phyloP scores from a whole-genome alignment of 2,329 filamentous ascomycete species.

The Fusarium sulawesiense region DNA sequence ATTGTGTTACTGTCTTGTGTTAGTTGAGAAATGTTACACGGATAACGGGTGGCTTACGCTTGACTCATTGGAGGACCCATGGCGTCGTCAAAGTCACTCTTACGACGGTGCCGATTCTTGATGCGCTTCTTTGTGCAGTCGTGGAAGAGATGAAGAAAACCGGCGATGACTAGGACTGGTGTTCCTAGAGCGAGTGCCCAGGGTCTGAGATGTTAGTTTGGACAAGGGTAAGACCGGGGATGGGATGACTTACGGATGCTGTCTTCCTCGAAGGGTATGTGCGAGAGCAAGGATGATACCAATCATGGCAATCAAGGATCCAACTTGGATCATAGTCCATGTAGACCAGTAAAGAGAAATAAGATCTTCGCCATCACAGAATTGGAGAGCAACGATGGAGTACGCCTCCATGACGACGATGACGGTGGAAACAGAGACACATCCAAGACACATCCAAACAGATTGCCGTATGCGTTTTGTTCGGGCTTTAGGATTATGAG shows the following conservation, averaged over 20 bases:
- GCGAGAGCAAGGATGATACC: conserved; percentile 66
- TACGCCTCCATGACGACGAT: conserved; percentile 67
- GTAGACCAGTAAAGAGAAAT: conserved; percentile 71
- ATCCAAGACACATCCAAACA: conserved; percentile 57
- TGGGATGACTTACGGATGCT: conserved; percentile 60
- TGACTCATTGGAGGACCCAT: conserved; percentile 56
- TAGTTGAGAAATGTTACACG: conserved; percentile 10
- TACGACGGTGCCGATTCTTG: conserved; percentile 42
- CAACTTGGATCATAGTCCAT: conserved; percentile 70
- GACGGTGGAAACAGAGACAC: conserved; percentile 58
- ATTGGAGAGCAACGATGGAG: conserved; percentile 64
- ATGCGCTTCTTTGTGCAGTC: conserved; percentile 53
- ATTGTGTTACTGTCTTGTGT: conserved; percentile 52
- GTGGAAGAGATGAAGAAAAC: conserved; percentile 62
- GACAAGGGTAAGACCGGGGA: not conserved
- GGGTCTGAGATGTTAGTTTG: conserved; percentile 49
- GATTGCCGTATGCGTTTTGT: conserved; percentile 55
- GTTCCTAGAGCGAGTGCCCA: conserved; percentile 71
- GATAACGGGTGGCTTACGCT: conserved; percentile 50
- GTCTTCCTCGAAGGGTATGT: conserved; percentile 61
- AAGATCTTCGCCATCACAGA: conserved; percentile 70
- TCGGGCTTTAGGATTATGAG: conserved; percentile 48
- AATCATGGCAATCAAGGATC: conserved; percentile 67
- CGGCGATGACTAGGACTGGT: conserved; percentile 69
- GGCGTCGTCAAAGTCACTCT: conserved; percentile 40